These are phyloP conservation scores for Cryptosporidium bovis DNA, from an alignment of 169 alveolate genomes.

Conservation along the genomic window DNA sequence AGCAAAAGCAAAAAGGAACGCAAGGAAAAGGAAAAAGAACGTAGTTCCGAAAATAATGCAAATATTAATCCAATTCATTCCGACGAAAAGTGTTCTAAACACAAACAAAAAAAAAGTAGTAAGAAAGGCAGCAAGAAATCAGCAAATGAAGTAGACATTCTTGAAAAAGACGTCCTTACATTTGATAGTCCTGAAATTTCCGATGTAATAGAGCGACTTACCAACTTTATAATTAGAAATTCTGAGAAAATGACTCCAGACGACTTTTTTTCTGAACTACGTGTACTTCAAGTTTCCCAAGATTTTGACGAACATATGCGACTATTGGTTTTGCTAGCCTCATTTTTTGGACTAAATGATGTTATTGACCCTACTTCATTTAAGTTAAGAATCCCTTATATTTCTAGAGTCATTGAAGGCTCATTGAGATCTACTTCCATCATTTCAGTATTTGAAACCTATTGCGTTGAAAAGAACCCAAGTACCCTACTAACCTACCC, in stretches of 20 bases:
- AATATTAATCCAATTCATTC: background rate
- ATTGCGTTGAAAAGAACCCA: conserved; percentile 80
- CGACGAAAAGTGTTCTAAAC: conserved; percentile 14
- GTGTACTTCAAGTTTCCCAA: conserved; percentile 91
- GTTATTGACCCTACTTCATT: conserved; percentile 68
- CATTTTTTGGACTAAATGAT: conserved; percentile 67
- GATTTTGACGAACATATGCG: conserved; percentile 86
- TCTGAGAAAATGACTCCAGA: conserved; percentile 79
- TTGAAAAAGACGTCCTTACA: conserved; percentile 77
- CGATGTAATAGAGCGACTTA: conserved; percentile 86
- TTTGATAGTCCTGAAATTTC: conserved; percentile 84
- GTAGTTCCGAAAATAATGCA: conserved; percentile 6
- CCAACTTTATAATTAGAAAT: conserved; percentile 77
- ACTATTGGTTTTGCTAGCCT: conserved; percentile 82
- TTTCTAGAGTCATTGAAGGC: conserved; percentile 81
- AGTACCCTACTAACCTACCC: conserved; percentile 83
- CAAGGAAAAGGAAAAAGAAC: conserved; percentile 26
- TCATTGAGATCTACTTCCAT: conserved; percentile 83
- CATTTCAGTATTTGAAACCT: conserved; percentile 83
- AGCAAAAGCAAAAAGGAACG: conserved; percentile 51
- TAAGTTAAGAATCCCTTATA: conserved; percentile 79
- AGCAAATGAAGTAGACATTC: background rate
- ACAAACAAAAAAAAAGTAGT: conserved; percentile 15
- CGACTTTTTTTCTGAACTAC: conserved; percentile 87
- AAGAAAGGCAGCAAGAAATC: conserved; percentile 58